Base-by-base conservation (phyloP, 225 moss, liverwort and hornwort species). In the Bryoerythrophyllum caledonicum region DNA sequence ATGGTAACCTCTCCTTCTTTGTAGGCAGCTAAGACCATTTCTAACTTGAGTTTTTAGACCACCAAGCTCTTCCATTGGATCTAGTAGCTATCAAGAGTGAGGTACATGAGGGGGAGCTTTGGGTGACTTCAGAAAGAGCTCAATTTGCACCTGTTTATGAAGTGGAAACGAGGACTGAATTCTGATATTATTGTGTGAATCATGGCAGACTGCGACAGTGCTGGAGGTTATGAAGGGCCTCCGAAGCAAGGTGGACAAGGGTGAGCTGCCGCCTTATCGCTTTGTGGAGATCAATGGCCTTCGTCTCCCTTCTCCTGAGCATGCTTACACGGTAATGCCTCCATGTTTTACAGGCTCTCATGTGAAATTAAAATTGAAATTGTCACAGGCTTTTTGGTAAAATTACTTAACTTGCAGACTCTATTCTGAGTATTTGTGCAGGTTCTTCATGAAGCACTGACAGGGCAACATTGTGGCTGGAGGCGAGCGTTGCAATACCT, bases 251-350 rank as follows among this genome's bases (percentile, higher is more conserved):
- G 93, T 93, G 63, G 94, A 93, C 44, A 80, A 41, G 19, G 91
- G 85, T 32, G 87, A 93, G 70, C 71, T 97, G 76, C 84, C 95
- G 54, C 84, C 91, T 6, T 90, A 91, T 81, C 93, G 91, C 8
- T 99, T 99, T 80, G 91, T 99, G 66, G 95, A 93, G 76, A 93
- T 99, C 57, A 99, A 99, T 59, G 95, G 93, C 17, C 86, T 95
- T 73, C 91, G 93, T 25, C 89, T 99, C 60, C 91, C 91, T 55
- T 93, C 99, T 81, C 99, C 99, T 52, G 99, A 95, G 65, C 95
- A 99, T 80, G 86, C 89, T 13, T 99, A 95, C 82, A 91, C 95
- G 64, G 95, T 99, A 91, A 49, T 52, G 84, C 25, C 64, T 23
- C 53, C 34, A n/a, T 26, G 13, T 66, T 6, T n/a, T 8, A n/a